A percentile compares a stretch with the other conserved stretches of the same genome.
Evolutionary conservation across 257 asterid genomes (phyloP).

Genomic region (Capsicum chinense): DNA sequence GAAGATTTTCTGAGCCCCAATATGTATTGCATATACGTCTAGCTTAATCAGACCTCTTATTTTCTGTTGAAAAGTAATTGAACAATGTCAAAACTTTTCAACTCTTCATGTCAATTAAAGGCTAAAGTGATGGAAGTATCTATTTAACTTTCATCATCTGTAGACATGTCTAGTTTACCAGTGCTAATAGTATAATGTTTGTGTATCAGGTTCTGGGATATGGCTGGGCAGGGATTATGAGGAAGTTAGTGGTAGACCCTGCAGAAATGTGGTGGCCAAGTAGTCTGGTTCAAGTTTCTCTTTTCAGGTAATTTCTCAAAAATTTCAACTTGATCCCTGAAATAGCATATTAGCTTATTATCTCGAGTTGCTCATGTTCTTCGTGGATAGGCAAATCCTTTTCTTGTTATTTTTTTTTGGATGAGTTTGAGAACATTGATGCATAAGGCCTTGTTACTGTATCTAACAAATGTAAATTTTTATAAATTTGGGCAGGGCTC

Average conservation of each 20-base stretch:
- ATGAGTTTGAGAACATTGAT: not conserved
- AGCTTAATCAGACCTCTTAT: not conserved
- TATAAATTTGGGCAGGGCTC: constrained; percentile 59
- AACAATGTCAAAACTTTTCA: not conserved
- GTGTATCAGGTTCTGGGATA: constrained; percentile 56
- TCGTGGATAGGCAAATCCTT: not conserved
- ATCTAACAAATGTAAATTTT: not conserved
- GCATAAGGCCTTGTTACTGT: not conserved
- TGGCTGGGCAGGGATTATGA: constrained; percentile 67
- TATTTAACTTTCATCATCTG: not conserved
- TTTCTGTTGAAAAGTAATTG: not conserved
- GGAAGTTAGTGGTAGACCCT: constrained; percentile 62
- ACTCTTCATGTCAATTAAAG: not conserved
- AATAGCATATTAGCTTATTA: not conserved
- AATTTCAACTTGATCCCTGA: not conserved
- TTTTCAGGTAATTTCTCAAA: constrained; percentile 48
- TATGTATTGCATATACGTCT: not conserved
- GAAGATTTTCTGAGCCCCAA: not conserved
- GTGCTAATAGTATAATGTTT: not conserved
- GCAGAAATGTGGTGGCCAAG: constrained; percentile 75
- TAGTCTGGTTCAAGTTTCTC: constrained; percentile 67
- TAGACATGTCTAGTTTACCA: not conserved
- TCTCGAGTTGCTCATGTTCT: not conserved
- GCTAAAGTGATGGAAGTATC: not conserved
- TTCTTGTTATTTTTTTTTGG: not conserved